Evolutionary conservation across 192 early-diverging fungal genomes (phyloP).

Genomic region (Backusella luteola): DNA sequence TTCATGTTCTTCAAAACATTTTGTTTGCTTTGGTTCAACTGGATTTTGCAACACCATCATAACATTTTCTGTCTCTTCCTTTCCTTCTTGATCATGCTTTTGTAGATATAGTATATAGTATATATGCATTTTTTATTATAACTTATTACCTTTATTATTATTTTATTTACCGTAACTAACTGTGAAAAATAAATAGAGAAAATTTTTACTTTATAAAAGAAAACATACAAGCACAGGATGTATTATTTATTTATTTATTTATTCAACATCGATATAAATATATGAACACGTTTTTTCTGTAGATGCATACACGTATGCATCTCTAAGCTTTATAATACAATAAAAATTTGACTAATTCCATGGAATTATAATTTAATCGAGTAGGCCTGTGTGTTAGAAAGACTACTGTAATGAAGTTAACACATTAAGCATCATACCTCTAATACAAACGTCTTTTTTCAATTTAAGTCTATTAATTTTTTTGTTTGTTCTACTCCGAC

Average conservation of each 20-base stretch:
- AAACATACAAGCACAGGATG: background rate
- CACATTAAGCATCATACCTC: no score
- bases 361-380: no score
- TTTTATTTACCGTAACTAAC: background rate
- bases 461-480: no score
- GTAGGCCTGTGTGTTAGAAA: no score
- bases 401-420: no score
- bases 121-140: background rate
- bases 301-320: background rate
- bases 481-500: no score
- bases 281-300: background rate
- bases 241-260: background rate
- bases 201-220: background rate
- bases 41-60: conserved; percentile 35
- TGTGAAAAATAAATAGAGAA: background rate
- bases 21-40: conserved; percentile 61
- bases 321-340: no score
- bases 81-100: background rate
- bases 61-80: background rate
- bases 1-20: conserved; percentile 74
- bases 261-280: background rate
- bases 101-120: background rate
- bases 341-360: no score
- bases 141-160: background rate
- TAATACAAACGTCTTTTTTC: no score